Conservation (phyloP, 768 basidiomycete species). For the Rhizopogon salebrosus region DNA sequence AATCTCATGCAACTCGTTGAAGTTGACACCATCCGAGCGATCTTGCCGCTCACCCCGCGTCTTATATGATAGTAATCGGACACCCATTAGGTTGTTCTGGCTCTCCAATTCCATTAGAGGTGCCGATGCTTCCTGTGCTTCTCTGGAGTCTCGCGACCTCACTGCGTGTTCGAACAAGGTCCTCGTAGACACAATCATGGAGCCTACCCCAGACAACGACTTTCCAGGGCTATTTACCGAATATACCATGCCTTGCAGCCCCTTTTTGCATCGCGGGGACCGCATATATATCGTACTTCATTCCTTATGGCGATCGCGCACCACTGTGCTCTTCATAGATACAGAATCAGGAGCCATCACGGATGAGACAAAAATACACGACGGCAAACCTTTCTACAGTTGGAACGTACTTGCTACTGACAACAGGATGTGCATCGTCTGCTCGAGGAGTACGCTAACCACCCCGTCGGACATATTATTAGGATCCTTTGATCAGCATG, state of each 20-base stretch:
- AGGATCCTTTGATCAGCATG: conserved; percentile 29
- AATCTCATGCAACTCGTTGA: conserved; percentile 22
- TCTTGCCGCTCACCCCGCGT: conserved; percentile 61
- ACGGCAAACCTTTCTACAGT: conserved; percentile 30
- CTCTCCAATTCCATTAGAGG: conserved; percentile 52
- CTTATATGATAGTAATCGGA: conserved; percentile 18
- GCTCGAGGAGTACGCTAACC: conserved; percentile 42
- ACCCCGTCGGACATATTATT: conserved; percentile 47
- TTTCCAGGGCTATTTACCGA: conserved; percentile 66
- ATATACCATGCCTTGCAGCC: conserved; percentile 36
- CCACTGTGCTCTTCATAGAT: conserved; percentile 44
- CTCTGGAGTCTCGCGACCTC: conserved; percentile 43
- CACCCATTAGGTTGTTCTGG: conserved; percentile 38
- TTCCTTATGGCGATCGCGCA: conserved; percentile 51
- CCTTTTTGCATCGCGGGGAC: conserved; percentile 29
- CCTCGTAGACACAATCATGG: conserved; percentile 39
- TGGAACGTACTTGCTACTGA: conserved; percentile 55
- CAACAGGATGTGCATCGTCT: conserved; percentile 36
- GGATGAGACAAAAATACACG: conserved; percentile 21
- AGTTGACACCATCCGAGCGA: conserved; percentile 37
- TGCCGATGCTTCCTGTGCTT: conserved; percentile 51
- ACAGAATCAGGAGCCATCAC: conserved; percentile 33
- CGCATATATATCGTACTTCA: conserved; percentile 34
- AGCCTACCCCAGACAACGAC: conserved; percentile 20
- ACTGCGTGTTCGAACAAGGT: conserved; percentile 8